Evolutionary conservation across 345 rosid species (phyloP), one percentile per base, ranked within the genome.

Genomic region (Gossypium bickii): DNA sequence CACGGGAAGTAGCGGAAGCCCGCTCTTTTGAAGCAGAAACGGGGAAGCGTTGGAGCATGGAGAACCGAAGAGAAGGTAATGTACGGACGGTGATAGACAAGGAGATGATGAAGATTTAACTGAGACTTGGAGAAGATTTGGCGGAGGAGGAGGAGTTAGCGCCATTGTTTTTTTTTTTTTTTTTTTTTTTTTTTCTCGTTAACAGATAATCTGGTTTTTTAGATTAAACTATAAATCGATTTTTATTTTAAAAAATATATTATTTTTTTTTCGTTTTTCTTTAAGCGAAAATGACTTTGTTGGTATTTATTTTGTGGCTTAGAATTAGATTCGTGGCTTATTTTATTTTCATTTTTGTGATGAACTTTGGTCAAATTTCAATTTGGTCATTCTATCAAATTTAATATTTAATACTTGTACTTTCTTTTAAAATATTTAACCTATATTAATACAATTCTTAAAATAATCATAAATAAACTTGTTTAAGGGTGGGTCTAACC

Each of bases 11-110:
- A 82, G 70, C 22, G 85, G 84, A 78, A 79, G 2, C 43, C 71
- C 74, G 75, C 79, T 25, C 41, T 74, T 85, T 34, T 72, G 82
- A 16, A 78, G 78, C 25, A 80, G 75, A 57, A 83, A 63, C 20
- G 80, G 2, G 58, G 85, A 74, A 59, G 84, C 27, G 41, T 76
- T 62, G 22, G 76, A 84, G 77, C 82, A 84, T 53, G 80, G 47
- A 55, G 86, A 86, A 25, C 81, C 74, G 25, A 78, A 85, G 82
- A 83, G 63, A 66, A 86, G 80, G 72, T 44, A 84, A 44, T 82
- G 85, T 59, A 81, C 65, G 29, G 86, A 45, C 1, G 82, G 68
- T 41, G 87, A 77, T 0, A 85, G 67, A 72, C 85, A 34, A 0
- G 82, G 70, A 61, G 86, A 77, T 0, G 85, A 69, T 0, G 85